phyloP scores from a whole-genome alignment of 257 asterid species.

The Solanum raphanifolium region DNA sequence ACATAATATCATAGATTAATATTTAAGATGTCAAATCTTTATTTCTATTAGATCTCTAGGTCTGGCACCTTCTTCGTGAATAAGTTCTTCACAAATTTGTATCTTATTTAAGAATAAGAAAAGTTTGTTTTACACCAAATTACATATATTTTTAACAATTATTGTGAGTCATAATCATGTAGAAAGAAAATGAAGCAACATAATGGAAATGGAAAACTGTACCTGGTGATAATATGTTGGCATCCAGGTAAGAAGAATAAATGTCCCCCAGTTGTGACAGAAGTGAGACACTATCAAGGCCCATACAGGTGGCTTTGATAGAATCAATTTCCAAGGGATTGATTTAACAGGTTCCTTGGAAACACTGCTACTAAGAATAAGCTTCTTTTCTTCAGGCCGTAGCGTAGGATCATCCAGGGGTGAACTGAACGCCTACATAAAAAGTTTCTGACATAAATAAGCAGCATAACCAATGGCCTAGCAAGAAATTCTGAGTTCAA shows the following conservation, averaged over 20 bases:
- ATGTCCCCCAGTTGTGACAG: conserved; percentile 96
- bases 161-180: background rate
- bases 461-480: background rate
- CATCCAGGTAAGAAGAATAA: conserved; percentile 94
- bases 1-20: background rate
- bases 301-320: conserved; percentile 85
- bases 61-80: background rate
- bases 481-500: background rate
- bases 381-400: conserved; percentile 61
- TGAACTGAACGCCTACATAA: conserved; percentile 71
- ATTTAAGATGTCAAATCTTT: background rate
- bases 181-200: background rate
- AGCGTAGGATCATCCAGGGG: conserved; percentile 71
- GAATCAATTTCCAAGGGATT: conserved; percentile 77
- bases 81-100: background rate
- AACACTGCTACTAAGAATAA: conserved; percentile 45
- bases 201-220: background rate
- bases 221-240: conserved; percentile 96
- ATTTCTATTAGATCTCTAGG: background rate
- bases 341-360: conserved; percentile 70
- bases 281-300: conserved; percentile 78
- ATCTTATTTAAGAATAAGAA: background rate
- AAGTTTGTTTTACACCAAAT: background rate
- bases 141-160: background rate
- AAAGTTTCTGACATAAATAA: conserved; percentile 3